Conservation (phyloP, 1,284 basidiomycete species). For the Earliella scabrosa region DNA sequence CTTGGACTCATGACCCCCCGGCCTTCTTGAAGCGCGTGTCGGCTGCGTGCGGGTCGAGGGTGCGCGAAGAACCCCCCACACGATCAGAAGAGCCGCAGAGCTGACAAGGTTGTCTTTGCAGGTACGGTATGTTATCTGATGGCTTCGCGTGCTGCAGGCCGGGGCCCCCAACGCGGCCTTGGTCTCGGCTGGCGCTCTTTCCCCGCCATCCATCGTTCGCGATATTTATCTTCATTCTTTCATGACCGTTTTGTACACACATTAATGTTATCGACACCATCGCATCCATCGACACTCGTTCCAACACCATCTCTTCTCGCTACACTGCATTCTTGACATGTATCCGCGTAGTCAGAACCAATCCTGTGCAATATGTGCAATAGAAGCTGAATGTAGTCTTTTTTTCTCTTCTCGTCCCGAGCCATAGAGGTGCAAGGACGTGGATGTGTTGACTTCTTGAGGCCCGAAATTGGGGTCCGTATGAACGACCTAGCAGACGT, state of each 20-base stretch:
- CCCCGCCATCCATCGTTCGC: conserved; percentile 17
- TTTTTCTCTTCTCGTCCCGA: background rate
- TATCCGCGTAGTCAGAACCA: conserved; percentile 21
- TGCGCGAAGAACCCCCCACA: background rate
- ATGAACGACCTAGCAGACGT: conserved; percentile 87
- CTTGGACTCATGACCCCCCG: conserved; percentile 25
- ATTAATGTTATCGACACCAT: conserved; percentile 25
- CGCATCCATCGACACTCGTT: conserved; percentile 21
- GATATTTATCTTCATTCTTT: conserved; percentile 27
- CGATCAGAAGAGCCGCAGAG: conserved; percentile 21
- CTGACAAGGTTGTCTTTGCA: conserved; percentile 22
- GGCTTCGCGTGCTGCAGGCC: conserved; percentile 26
- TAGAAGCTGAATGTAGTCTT: conserved; percentile 21
- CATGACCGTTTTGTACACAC: conserved; percentile 20
- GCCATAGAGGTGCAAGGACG: background rate
- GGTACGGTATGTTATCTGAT: conserved; percentile 32
- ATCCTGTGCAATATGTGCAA: conserved; percentile 26
- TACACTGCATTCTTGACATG: conserved; percentile 19
- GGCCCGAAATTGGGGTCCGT: too few species aligned
- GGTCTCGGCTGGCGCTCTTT: conserved; percentile 24
- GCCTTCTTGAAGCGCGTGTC: conserved; percentile 18
- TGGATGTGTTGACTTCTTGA: background rate
- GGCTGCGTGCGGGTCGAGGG: conserved; percentile 25
- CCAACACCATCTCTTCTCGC: conserved; percentile 13
- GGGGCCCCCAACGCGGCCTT: conserved; percentile 4